phyloP scores from a whole-genome alignment of 306 rosid species.

The Medicago truncatula region DNA sequence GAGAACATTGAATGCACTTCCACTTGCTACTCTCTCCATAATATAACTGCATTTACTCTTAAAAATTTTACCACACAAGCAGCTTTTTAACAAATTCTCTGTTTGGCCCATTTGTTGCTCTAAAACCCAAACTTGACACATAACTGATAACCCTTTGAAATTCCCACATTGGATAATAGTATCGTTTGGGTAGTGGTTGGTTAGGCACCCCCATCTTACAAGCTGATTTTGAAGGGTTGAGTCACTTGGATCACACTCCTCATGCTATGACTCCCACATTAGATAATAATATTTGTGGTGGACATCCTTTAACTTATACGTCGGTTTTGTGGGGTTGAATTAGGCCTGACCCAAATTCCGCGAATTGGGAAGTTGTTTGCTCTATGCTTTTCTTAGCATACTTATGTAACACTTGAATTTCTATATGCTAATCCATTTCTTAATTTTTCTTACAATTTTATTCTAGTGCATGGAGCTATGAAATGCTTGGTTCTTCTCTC shows the following conservation, averaged over 20 bases:
- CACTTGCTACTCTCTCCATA: too few species aligned
- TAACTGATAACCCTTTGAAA: neutral
- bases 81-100: too few species aligned
- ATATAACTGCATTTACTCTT: too few species aligned
- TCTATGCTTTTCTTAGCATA: constrained; percentile 13
- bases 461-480: constrained; percentile 90
- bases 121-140: too few species aligned
- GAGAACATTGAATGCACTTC: too few species aligned
- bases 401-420: constrained; percentile 28
- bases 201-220: neutral
- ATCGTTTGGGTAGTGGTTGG: neutral
- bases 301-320: neutral
- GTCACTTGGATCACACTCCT: neutral
- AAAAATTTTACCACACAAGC: too few species aligned
- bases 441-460: constrained; percentile 28
- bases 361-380: constrained; percentile 25
- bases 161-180: neutral
- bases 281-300: neutral
- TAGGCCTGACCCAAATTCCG: neutral
- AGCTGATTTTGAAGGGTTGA: neutral
- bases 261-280: neutral
- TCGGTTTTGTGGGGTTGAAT: constrained; percentile 2
- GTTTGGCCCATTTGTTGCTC: too few species aligned
- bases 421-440: constrained; percentile 34
- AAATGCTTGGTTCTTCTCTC: constrained; percentile 90